Conservation (phyloP, 1,139 yeast genomes). For the Sugiyamaella grinbergsii region DNA sequence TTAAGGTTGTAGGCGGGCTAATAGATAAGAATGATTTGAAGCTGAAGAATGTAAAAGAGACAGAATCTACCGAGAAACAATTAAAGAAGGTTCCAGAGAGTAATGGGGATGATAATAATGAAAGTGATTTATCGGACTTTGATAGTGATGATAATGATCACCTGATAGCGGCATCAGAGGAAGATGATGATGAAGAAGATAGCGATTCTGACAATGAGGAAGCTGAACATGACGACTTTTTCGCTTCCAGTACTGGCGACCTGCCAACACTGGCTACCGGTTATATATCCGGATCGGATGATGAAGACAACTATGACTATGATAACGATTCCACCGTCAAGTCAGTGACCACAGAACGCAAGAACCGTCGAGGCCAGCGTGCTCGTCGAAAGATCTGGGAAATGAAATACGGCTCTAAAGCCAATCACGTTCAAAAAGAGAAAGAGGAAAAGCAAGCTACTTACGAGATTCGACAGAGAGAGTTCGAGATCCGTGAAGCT, state of each 20-base stretch:
- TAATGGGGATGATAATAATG: slow-evolving; percentile 21
- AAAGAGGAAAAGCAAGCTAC: slow-evolving; percentile 50
- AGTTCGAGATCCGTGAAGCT: slow-evolving; percentile 72
- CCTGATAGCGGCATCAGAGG: slow-evolving; percentile 31
- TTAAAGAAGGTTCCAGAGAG: slow-evolving; percentile 26
- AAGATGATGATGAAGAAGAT: slow-evolving; percentile 29
- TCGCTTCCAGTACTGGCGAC: slow-evolving; percentile 49
- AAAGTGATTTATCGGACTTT: slow-evolving; percentile 28
- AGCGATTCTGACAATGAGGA: slow-evolving; percentile 33
- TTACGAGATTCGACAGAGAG: slow-evolving; percentile 56
- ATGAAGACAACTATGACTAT: slow-evolving; percentile 55
- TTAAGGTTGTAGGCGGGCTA: slow-evolving; percentile 62
- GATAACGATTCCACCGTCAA: slow-evolving; percentile 65
- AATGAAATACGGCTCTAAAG: slow-evolving; percentile 75
- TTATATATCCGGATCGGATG: slow-evolving; percentile 77
- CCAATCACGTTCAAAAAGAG: slow-evolving; percentile 79
- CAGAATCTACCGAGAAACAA: slow-evolving; percentile 16
- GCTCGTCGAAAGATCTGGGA: slow-evolving; percentile 98
- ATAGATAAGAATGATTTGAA: slow-evolving; percentile 31
- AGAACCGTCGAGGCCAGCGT: slow-evolving; percentile 94
- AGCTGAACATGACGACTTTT: slow-evolving; percentile 28
- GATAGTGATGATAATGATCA: slow-evolving; percentile 28
- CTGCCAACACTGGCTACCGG: slow-evolving; percentile 78
- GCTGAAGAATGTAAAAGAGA: slow-evolving; percentile 26
- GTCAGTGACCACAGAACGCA: slow-evolving; percentile 56